phyloP scores from a whole-genome alignment of 106 monocot species.

The Alisma plantagoaquatica region DNA sequence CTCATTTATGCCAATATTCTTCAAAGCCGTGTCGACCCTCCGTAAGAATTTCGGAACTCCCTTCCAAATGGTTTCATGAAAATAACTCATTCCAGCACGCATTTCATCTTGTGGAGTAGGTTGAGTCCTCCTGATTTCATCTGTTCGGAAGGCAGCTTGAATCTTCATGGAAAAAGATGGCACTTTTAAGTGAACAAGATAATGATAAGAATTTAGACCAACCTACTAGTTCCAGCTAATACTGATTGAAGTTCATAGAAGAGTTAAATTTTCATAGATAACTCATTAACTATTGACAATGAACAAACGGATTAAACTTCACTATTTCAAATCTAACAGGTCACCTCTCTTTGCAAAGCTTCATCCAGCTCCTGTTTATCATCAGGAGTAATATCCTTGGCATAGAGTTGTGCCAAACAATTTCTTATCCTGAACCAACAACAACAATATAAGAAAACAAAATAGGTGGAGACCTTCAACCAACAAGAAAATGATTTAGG shows the following conservation, averaged over 20 bases:
- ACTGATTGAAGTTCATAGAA: too few species aligned
- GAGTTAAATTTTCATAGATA: too few species aligned
- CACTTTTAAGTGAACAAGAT: too few species aligned
- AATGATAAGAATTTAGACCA: too few species aligned
- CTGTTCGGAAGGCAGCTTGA: conserved; percentile 98
- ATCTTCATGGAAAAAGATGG: conserved; percentile 58
- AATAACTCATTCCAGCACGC: conserved; percentile 99
- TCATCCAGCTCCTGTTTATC: conserved; percentile 99
- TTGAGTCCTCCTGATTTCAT: conserved; percentile 93
- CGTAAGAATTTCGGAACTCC: conserved; percentile 97
- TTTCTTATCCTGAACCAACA: conserved; percentile 66
- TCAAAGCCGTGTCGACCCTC: conserved; percentile 87
- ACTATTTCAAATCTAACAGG: too few species aligned
- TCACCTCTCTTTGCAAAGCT: conserved; percentile 95
- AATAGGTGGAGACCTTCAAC: too few species aligned
- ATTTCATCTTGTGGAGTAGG: conserved; percentile 99
- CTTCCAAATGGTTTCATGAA: conserved; percentile 99
- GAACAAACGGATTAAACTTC: too few species aligned
- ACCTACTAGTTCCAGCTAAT: too few species aligned
- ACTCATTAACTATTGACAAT: too few species aligned
- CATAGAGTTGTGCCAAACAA: conserved; percentile 69
- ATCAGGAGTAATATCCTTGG: conserved; percentile 92
- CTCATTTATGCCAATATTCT: conserved; percentile 92
- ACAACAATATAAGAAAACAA: too few species aligned
- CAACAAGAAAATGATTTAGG: too few species aligned